Percentiles rank a stretch among this genome's conserved stretches.
phyloP scores from a whole-genome alignment of 176 grass and related monocot genomes.

The Triticum timopheevii region DNA sequence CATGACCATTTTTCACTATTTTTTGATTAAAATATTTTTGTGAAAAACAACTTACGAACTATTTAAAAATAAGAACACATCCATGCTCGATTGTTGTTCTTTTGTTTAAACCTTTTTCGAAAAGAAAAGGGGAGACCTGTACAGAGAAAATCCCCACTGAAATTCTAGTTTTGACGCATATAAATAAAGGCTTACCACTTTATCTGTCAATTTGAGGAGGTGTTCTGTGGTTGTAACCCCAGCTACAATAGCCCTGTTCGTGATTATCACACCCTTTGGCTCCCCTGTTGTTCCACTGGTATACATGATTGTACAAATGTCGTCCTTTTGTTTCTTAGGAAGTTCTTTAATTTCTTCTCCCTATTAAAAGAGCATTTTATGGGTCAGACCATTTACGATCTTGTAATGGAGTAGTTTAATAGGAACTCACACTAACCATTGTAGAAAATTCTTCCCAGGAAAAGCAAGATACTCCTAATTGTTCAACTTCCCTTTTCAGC shows the following conservation, averaged over 20 bases:
- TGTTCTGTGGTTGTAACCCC: constrained; percentile 76
- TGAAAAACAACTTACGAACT: neutral
- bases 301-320: constrained; percentile 96
- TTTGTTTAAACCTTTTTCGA: neutral
- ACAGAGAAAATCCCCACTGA: neutral
- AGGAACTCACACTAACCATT: constrained; percentile 42
- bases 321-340: constrained; percentile 59
- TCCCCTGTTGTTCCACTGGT: constrained; percentile 95
- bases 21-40: neutral
- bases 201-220: constrained; percentile 78
- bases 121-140: neutral
- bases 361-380: constrained; percentile 31
- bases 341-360: constrained; percentile 39
- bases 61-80: neutral
- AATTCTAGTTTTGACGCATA: neutral
- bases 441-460: constrained; percentile 80
- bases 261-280: constrained; percentile 90
- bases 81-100: too few species aligned
- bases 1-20: neutral
- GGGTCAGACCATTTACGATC: neutral
- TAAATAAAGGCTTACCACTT: constrained; percentile 58
- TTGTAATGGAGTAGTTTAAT: neutral
- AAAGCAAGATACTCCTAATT: constrained; percentile 69
- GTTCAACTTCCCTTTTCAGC: constrained; percentile 65
- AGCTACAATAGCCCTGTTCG: constrained; percentile 71